Conservation (phyloP, 108 stramenopile genomes). For the Seminavis robusta region DNA sequence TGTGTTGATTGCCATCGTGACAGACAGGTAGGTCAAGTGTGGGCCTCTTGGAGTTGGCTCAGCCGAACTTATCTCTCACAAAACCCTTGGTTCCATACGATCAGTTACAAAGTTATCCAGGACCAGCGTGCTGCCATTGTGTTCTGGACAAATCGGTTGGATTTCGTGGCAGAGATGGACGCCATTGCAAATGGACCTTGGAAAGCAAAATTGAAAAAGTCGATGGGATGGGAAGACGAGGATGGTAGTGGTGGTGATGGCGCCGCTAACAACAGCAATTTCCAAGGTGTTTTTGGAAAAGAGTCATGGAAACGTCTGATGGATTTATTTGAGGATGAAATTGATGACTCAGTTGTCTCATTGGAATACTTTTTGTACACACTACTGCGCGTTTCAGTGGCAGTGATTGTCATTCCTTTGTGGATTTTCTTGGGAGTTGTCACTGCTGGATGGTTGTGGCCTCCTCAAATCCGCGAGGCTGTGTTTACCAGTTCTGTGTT, state of each 20-base stretch:
- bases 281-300: conserved; percentile 39
- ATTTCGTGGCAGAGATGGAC: conserved; percentile 77
- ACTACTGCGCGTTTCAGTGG: conserved; percentile 38
- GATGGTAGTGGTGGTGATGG: background rate
- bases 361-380: conserved; percentile 33
- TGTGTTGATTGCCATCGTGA: conserved; percentile 50
- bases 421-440: conserved; percentile 67
- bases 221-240: conserved; percentile 11
- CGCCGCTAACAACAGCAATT: conserved; percentile 13
- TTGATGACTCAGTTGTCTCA: conserved; percentile 33
- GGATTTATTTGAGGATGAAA: conserved; percentile 56
- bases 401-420: conserved; percentile 51
- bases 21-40: too few species aligned
- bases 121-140: conserved; percentile 82
- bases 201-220: conserved; percentile 16
- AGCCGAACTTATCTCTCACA: too few species aligned
- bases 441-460: conserved; percentile 76
- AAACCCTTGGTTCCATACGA: too few species aligned
- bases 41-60: too few species aligned
- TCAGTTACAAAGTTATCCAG: conserved; percentile 72
- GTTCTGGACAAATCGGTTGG: conserved; percentile 78
- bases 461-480: conserved; percentile 67
- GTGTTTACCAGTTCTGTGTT: conserved; percentile 40
- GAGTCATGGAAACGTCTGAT: conserved; percentile 39
- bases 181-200: conserved; percentile 52